These are phyloP conservation scores for Cryomyces minteri DNA, from an alignment of 495 filamentous ascomycete species.

Conservation along the genomic window DNA sequence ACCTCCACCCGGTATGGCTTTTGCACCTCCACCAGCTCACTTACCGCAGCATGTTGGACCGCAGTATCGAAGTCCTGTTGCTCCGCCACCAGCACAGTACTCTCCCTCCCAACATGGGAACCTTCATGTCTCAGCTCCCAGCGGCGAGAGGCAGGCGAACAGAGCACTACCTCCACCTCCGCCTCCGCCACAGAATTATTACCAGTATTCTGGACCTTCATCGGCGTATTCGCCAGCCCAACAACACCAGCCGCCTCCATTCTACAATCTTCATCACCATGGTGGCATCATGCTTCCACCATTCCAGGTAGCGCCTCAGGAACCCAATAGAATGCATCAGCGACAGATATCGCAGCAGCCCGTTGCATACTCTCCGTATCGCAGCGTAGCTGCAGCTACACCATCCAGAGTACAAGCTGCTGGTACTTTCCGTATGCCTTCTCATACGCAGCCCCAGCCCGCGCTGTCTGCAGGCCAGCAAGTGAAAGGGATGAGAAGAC, in stretches of 20 bases:
- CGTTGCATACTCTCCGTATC: constrained; percentile 5
- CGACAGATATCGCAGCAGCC: constrained; percentile 6
- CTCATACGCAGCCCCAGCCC: no score
- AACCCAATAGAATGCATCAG: constrained; percentile 8
- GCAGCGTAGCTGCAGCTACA: not conserved
- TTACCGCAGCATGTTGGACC: no score
- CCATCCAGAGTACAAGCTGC: not conserved
- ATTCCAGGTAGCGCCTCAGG: constrained; percentile 16
- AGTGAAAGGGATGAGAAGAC: no score
- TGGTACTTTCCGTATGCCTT: no score
- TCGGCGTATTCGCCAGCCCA: constrained; percentile 5
- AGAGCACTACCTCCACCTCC: not conserved
- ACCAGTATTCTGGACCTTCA: constrained; percentile 6
- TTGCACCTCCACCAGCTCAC: not conserved
- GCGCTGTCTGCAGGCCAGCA: no score
- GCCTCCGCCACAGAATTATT: constrained; percentile 8
- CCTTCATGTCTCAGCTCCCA: no score
- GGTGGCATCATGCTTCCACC: constrained; percentile 21
- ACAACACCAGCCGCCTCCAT: constrained; percentile 3
- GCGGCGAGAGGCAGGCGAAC: no score
- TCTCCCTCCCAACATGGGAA: no score
- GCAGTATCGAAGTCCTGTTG: no score
- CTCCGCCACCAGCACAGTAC: no score
- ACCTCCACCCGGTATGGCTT: constrained; percentile 10
- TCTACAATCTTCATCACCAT: constrained; percentile 10